Evolutionary conservation across 345 rosid genomes (phyloP).

Genomic region (Raphanus sativus): DNA sequence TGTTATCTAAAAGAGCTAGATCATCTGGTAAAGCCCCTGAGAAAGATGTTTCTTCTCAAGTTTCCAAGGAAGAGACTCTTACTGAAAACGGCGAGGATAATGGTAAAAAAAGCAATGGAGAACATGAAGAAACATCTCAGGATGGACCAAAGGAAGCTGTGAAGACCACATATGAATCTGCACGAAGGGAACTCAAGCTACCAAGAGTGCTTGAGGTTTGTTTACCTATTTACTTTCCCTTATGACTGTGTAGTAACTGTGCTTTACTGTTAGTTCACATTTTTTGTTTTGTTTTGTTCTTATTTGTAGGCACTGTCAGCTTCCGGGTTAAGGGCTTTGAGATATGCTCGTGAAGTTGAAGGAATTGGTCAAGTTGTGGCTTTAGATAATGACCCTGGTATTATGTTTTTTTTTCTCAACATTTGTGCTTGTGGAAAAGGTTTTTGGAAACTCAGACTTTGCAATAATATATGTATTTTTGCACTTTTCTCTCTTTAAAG

Average conservation of each 20-base stretch:
- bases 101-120: constrained; percentile 53
- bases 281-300: constrained; percentile 15
- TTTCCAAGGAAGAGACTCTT: constrained; percentile 41
- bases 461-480: neutral
- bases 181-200: constrained; percentile 6
- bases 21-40: constrained; percentile 47
- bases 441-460: neutral
- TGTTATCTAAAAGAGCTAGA: constrained; percentile 57
- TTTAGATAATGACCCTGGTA: constrained; percentile 92
- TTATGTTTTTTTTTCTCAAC: neutral
- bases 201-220: constrained; percentile 1
- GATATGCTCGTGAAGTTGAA: constrained; percentile 93
- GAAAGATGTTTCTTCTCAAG: constrained; percentile 45
- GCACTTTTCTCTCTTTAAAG: constrained; percentile 40
- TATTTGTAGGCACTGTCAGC: constrained; percentile 83
- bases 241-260: no score
- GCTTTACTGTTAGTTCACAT: neutral
- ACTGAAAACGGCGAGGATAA: constrained; percentile 32
- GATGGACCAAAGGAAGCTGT: constrained; percentile 30
- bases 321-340: constrained; percentile 89
- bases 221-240: no score
- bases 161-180: neutral
- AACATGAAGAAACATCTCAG: constrained; percentile 49
- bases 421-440: constrained; percentile 8
- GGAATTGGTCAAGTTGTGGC: constrained; percentile 95